Conservation (phyloP, 2,329 filamentous ascomycete species). For the Emergomyces pasteurianus region DNA sequence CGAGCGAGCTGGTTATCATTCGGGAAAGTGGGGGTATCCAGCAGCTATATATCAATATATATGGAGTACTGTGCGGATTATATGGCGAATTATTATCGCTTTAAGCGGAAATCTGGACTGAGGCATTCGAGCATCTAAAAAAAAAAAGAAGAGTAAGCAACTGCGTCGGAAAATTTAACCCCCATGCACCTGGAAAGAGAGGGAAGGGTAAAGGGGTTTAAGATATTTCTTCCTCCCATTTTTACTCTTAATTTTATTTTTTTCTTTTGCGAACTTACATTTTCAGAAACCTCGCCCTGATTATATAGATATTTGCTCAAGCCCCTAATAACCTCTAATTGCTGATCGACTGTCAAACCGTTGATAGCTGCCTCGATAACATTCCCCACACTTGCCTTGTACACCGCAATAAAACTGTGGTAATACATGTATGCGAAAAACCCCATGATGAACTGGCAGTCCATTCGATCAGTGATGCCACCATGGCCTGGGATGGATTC, state of each 20-base stretch:
- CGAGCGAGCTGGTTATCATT: not conserved
- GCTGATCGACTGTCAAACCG: constrained; percentile 75
- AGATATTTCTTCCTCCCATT: not conserved
- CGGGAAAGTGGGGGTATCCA: not conserved
- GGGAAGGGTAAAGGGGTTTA: not conserved
- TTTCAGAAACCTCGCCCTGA: constrained; percentile 45
- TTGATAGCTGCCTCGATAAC: constrained; percentile 88
- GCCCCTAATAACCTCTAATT: constrained; percentile 63
- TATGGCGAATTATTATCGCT: constrained; percentile 5
- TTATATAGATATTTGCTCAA: constrained; percentile 53
- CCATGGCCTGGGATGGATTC: constrained; percentile 96
- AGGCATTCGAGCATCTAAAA: constrained; percentile 27
- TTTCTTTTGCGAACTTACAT: constrained; percentile 28
- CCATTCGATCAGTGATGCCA: constrained; percentile 97
- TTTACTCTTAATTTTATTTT: no score
- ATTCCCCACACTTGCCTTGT: constrained; percentile 72
- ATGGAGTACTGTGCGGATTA: not conserved
- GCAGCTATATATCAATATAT: not conserved
- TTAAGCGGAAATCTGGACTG: constrained; percentile 23
- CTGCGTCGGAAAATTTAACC: not conserved
- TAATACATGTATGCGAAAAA: constrained; percentile 99
- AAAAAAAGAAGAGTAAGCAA: constrained; percentile 10
- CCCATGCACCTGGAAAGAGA: not conserved
- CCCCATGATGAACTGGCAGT: constrained; percentile 99
- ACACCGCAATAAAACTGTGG: constrained; percentile 85